Percentiles rank a stretch among this genome's conserved stretches.
phyloP scores from a whole-genome alignment of 192 early-diverging fungal species.

The Mortierella antarctica region DNA sequence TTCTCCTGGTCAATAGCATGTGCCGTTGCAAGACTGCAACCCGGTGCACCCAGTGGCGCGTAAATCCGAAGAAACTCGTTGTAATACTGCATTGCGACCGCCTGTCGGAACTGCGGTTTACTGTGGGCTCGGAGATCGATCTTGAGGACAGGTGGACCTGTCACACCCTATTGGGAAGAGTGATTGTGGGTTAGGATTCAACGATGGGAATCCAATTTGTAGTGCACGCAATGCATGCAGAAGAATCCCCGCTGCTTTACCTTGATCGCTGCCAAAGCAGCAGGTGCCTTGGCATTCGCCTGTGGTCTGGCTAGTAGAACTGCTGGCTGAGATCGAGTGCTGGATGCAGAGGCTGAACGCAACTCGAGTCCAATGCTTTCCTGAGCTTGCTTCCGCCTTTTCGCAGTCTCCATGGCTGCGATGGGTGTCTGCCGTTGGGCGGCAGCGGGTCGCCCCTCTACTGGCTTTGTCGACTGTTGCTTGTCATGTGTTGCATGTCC shows the following conservation, averaged over 20 bases:
- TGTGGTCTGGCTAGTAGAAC: constrained; percentile 25
- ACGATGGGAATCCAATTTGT: constrained; percentile 1
- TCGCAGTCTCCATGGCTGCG: constrained; percentile 14
- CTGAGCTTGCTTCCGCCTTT: constrained; percentile 13
- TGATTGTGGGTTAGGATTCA: neutral
- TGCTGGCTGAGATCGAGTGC: too few relatives aligned
- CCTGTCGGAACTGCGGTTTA: constrained; percentile 58
- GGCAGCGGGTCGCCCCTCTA: neutral
- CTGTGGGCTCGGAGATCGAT: constrained; percentile 53
- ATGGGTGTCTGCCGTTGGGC: neutral
- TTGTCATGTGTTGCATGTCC: neutral
- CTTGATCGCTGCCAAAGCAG: neutral
- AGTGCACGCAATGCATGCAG: neutral
- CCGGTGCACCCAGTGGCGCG: constrained; percentile 24
- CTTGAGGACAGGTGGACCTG: constrained; percentile 55
- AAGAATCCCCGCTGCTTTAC: neutral
- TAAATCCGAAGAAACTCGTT: constrained; percentile 73
- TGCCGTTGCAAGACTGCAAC: constrained; percentile 55
- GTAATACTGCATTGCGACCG: constrained; percentile 54
- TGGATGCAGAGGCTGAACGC: neutral
- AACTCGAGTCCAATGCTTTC: neutral
- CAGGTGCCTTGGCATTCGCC: neutral
- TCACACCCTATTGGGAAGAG: neutral
- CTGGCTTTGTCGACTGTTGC: neutral
- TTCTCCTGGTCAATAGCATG: constrained; percentile 66